phyloP scores from a whole-genome alignment of 257 asterid species.

The Schizonepeta tenuifolia region DNA sequence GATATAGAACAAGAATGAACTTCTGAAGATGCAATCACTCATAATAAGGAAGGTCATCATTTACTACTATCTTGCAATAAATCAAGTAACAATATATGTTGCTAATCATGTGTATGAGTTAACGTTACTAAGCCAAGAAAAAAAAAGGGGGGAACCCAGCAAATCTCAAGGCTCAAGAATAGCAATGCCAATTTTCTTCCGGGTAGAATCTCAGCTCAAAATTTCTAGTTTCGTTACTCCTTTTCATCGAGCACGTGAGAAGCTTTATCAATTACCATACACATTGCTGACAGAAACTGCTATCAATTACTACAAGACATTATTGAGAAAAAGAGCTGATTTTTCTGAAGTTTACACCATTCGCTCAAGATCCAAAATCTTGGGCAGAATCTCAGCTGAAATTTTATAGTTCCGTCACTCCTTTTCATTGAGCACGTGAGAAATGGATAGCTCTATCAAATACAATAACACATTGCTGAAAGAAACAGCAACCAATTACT shows the following conservation, averaged over 20 bases:
- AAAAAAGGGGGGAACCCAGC: background rate
- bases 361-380: background rate
- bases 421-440: background rate
- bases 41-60: background rate
- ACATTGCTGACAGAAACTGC: background rate
- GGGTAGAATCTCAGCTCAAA: background rate
- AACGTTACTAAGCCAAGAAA: background rate
- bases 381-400: background rate
- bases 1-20: background rate
- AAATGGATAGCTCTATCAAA: background rate
- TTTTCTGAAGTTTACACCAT: background rate
- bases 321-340: background rate
- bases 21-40: constrained; percentile 14
- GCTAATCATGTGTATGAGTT: background rate
- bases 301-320: background rate
- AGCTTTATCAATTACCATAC: background rate
- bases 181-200: background rate
- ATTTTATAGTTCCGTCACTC: background rate
- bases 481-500: background rate
- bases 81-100: background rate
- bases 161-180: background rate
- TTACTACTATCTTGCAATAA: background rate
- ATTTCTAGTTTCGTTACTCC: background rate
- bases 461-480: background rate
- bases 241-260: background rate